Base-by-base conservation (phyloP, 495 filamentous ascomycete genomes). In the Cladorrhinum samala region DNA sequence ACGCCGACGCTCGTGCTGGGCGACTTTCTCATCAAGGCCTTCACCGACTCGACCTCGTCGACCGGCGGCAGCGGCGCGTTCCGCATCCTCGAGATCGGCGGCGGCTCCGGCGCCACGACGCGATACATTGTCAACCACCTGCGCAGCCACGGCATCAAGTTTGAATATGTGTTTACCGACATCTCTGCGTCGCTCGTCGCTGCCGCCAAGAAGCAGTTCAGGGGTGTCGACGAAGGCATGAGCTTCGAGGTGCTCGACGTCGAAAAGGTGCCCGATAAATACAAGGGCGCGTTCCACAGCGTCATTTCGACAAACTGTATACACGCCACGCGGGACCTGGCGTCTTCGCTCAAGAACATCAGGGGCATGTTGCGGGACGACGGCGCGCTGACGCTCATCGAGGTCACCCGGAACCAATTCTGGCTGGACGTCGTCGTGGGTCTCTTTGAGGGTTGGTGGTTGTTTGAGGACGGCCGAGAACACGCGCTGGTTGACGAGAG, bases 381-480 rank as follows among this genome's bases (percentile, higher is more conserved):
- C 24, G 73, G 71, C 9, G 64, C 62, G 25, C 63, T 75, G 7
- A 51, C 72, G 9, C 53, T 74, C 18, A 51, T 65, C 21, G 73
- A 77, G 51, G 43, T 68, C 16, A 74, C 72, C 2, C 62, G 55
- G 33, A 56, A 58, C 3, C 57, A 58, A 0, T 70, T 67, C 50
- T 76, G 70, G 59, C 61, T 78, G 5, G 76, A 82, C 46, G 49
- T 82, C 30, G 67, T 78, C 9, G 79, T 76, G 45, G 77, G 77
- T 2, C 57, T 76, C 2, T 64, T 80, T 0, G 70, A 76, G 17
- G 77, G 77, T 0, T 80, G 78, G 78, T 82, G 77, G 77, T 58
- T 72, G 9, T 77, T 75, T 19, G 68, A 76, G 2, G 24, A 50
- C 18, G 50, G 40, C 3, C 40, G 50, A 21, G 11, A 20, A 7